Conservation (phyloP, 805 yeast genomes). For the Kockiozyma suomiensis region DNA sequence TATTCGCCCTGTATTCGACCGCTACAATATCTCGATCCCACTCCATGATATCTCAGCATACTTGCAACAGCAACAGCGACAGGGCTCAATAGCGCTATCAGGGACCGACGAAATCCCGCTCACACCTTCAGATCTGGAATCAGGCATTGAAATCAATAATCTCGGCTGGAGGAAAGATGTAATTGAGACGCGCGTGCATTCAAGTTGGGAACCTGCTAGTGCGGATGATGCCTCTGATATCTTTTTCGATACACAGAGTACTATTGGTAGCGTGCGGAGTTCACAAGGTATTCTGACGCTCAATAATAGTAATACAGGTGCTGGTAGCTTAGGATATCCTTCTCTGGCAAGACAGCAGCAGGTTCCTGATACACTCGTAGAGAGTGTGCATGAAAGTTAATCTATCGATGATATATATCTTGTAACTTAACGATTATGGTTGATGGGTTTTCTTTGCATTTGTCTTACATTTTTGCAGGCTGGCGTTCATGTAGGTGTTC, state of each 20-base stretch:
- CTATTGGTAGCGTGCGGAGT: background rate
- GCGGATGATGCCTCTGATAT: conserved; percentile 9
- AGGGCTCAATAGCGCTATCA: background rate
- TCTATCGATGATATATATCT: background rate
- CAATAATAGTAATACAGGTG: background rate
- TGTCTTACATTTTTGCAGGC: background rate
- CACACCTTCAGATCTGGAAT: conserved; percentile 7
- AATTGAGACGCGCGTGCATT: conserved; percentile 17
- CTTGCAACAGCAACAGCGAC: conserved; percentile 2
- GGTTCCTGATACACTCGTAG: background rate
- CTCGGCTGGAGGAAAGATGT: conserved; percentile 13
- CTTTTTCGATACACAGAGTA: conserved; percentile 1
- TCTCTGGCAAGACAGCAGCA: background rate
- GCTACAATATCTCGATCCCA: conserved; percentile 28
- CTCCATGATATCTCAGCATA: conserved; percentile 23
- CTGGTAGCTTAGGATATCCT: background rate
- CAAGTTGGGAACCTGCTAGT: conserved; percentile 16
- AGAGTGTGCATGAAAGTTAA: background rate
- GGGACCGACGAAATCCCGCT: background rate
- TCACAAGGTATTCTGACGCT: background rate
- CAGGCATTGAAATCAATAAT: conserved; percentile 23
- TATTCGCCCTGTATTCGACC: conserved; percentile 24
- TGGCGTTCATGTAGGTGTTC: background rate
- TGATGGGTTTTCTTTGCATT: background rate
- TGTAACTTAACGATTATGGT: no score